These are phyloP conservation scores for Barnettozyma vustinii DNA, from an alignment of 805 yeast genomes.

Conservation along the genomic window DNA sequence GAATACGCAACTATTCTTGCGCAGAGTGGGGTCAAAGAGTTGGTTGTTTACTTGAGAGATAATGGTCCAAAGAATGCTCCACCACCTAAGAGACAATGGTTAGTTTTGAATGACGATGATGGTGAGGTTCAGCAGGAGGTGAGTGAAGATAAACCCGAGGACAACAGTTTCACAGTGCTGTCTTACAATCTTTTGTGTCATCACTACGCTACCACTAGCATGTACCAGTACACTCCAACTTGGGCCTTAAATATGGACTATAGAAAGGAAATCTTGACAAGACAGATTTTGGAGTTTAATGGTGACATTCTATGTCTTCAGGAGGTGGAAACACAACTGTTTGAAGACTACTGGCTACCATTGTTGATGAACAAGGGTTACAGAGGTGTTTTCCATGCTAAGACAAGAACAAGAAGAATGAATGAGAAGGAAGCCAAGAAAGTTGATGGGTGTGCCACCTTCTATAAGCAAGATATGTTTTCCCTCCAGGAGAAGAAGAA, in stretches of 20 bases:
- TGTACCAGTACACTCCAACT: constrained; percentile 92
- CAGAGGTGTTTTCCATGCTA: constrained; percentile 74
- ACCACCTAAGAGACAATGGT: constrained; percentile 79
- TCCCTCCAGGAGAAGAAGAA: constrained; percentile 62
- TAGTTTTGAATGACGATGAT: constrained; percentile 71
- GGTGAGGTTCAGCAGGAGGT: constrained; percentile 37
- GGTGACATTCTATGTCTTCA: constrained; percentile 88
- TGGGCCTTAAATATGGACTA: constrained; percentile 97
- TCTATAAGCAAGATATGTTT: constrained; percentile 67
- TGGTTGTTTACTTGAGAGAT: constrained; percentile 78
- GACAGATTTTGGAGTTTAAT: constrained; percentile 59
- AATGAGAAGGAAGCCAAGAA: constrained; percentile 70
- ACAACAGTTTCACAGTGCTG: constrained; percentile 63
- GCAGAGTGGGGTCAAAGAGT: constrained; percentile 78
- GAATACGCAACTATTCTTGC: constrained; percentile 62
- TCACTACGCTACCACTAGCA: constrained; percentile 85
- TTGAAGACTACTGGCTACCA: constrained; percentile 83
- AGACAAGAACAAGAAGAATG: constrained; percentile 92
- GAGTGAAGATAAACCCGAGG: constrained; percentile 26
- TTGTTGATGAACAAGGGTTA: constrained; percentile 69
- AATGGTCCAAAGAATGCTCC: constrained; percentile 61
- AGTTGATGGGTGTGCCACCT: constrained; percentile 98
- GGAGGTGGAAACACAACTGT: constrained; percentile 87
- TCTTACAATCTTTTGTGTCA: constrained; percentile 92
- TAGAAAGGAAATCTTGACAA: constrained; percentile 69